Evolutionary conservation across 1,284 basidiomycete species (phyloP).

Genomic region (Irpex sp.): DNA sequence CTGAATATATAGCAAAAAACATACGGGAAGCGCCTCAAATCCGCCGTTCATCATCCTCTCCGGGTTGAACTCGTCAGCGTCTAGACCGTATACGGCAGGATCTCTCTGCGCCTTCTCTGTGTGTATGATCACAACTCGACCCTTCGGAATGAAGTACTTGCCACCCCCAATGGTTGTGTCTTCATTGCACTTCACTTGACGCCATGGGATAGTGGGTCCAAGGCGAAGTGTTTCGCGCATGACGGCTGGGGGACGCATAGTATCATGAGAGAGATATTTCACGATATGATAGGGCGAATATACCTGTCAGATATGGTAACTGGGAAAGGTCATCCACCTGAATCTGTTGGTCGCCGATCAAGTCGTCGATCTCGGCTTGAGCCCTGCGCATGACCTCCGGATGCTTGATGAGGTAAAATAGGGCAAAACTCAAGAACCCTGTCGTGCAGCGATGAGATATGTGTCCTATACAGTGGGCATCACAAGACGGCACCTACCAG

Average conservation of each 20-base stretch:
- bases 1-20: conserved; percentile 5
- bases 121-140: conserved; percentile 28
- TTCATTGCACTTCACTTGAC: conserved; percentile 31
- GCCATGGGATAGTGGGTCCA: conserved; percentile 37
- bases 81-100: conserved; percentile 40
- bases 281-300: conserved; percentile 5
- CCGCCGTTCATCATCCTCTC: conserved; percentile 48
- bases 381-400: conserved; percentile 40
- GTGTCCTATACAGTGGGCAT: no score
- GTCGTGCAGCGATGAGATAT: not conserved
- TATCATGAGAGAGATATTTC: not conserved
- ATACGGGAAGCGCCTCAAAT: conserved; percentile 40
- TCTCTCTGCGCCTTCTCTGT: conserved; percentile 38
- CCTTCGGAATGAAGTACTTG: conserved; percentile 38
- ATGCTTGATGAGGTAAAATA: conserved; percentile 10
- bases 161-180: conserved; percentile 38
- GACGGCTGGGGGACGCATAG: conserved; percentile 27
- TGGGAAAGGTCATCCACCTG: conserved; percentile 37
- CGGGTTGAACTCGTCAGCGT: conserved; percentile 37
- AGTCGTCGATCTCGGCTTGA: conserved; percentile 42
- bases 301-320: conserved; percentile 40
- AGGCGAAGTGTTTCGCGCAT: conserved; percentile 47
- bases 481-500: conserved; percentile 21
- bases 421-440: not conserved
- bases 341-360: conserved; percentile 35